These are phyloP conservation scores for Hortiboletus flavorubellus DNA, from an alignment of 768 basidiomycete genomes.

Conservation along the genomic window DNA sequence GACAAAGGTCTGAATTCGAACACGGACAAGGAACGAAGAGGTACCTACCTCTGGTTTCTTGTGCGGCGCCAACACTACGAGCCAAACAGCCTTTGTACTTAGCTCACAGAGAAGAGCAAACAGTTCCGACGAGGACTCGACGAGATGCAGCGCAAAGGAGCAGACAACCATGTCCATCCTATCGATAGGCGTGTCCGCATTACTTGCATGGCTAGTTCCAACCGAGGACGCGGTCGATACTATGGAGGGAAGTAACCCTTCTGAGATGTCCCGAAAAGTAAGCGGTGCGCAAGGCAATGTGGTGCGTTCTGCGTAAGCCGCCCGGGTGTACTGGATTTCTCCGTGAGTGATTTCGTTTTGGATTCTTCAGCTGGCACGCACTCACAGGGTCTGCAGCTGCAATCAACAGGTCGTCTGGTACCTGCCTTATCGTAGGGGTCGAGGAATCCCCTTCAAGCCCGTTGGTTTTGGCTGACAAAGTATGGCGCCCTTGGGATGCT, in stretches of 20 bases:
- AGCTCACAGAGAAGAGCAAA: slow-evolving; percentile 65
- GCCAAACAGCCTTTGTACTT: slow-evolving; percentile 58
- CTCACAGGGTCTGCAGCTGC: slow-evolving; percentile 28
- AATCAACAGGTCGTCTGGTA: slow-evolving; percentile 19
- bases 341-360: slow-evolving; percentile 11
- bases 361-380: background rate
- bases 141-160: slow-evolving; percentile 72
- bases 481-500: background rate
- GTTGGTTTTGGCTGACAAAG: background rate
- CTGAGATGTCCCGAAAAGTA: slow-evolving; percentile 61
- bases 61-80: slow-evolving; percentile 69
- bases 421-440: background rate
- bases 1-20: background rate
- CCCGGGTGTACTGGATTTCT: slow-evolving; percentile 50
- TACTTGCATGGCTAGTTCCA: background rate
- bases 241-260: slow-evolving; percentile 46
- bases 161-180: slow-evolving; percentile 62
- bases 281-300: slow-evolving; percentile 51
- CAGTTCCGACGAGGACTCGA: slow-evolving; percentile 57
- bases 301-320: slow-evolving; percentile 56
- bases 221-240: slow-evolving; percentile 13
- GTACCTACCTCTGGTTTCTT: slow-evolving; percentile 66
- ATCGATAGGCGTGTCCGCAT: background rate
- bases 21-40: background rate
- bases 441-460: background rate